Conservation (phyloP, 1,284 basidiomycete species). For the Trichosporon faecale region DNA sequence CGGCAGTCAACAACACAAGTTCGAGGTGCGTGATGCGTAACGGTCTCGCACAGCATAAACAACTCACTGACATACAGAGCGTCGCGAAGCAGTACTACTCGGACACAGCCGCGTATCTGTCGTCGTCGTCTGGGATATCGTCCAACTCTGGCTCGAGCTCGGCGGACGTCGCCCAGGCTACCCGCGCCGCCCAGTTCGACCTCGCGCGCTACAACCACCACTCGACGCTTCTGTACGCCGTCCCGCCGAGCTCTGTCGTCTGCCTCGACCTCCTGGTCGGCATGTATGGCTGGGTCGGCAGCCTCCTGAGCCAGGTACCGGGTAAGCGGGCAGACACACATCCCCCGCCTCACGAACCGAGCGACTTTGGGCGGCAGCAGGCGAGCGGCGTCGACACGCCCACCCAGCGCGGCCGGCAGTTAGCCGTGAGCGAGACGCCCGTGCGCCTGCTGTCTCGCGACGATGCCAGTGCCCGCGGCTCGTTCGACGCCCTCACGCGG, state of each 20-base stretch:
- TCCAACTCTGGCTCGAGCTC: conserved; percentile 13
- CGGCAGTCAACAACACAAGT: conserved; percentile 37
- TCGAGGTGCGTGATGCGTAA: conserved; percentile 40
- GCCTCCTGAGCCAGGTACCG: conserved; percentile 32
- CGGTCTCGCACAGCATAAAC: background rate
- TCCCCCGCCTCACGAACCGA: conserved; percentile 10
- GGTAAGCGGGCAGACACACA: conserved; percentile 23
- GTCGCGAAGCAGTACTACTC: conserved; percentile 48
- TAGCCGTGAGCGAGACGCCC: conserved; percentile 25
- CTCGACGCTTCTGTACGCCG: conserved; percentile 47
- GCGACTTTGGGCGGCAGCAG: conserved; percentile 17
- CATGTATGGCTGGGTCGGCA: conserved; percentile 47
- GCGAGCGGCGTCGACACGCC: conserved; percentile 20
- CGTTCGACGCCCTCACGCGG: conserved; percentile 29
- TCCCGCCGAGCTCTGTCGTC: conserved; percentile 47
- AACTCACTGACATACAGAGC: conserved; percentile 27
- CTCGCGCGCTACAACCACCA: conserved; percentile 47
- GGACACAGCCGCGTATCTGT: conserved; percentile 40
- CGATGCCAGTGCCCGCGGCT: conserved; percentile 18
- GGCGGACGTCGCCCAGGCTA: conserved; percentile 39
- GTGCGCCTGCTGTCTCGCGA: conserved; percentile 27
- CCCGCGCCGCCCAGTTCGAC: conserved; percentile 46
- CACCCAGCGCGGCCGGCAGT: conserved; percentile 23
- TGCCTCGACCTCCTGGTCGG: conserved; percentile 48
- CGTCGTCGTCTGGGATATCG: conserved; percentile 20